Base-by-base conservation (phyloP, 768 basidiomycete genomes). In the Suillus alpinus region DNA sequence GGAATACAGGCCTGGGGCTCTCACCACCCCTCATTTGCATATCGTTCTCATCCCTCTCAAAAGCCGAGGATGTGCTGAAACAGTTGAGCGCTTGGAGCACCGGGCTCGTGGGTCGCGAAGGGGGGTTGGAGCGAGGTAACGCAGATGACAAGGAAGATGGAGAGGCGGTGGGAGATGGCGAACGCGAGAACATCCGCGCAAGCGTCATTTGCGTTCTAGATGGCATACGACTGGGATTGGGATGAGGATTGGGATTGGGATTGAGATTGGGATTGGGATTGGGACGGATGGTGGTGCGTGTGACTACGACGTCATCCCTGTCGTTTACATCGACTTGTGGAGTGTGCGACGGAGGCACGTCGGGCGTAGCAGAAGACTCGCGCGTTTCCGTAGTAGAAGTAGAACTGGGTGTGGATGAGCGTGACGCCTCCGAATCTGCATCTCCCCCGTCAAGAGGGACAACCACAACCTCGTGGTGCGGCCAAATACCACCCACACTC, bases 201-300 rank as follows among this genome's bases (percentile, higher is more conserved):
- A 53, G 26, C 26, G 14, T 49, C 26, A 49, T 29, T 14, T 49
- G 49, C 18, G 18, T 5, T n/a, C 49, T 31, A 69, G 57, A 67
- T 63, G 8, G 37, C 34, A 32, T 32, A n/a, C 31, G 31, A 49
- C 16, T 29, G 26, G 46, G 46, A 49, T 29, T 31, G 26, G 7
- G 47, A 29, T 26, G 14, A 16, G 14, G 32, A 32, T n/a, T 50
- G 1, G 49, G 49, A 50, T 16, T 50, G 2, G 74, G 60, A 14
- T 62, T 32, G 4, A 75, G 36, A 37, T 37, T 37, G 36, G 37
- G 13, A 39, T 14, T 39, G 1, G 74, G 59, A 14, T 62, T 36
- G 6, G 76, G 77, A n/a, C 73, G 75, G 57, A 80, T 71, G 67
- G 75, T 72, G 50, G 74, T 77, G 59, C 77, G 77, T 40, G 74